Evolutionary conservation across 2,329 filamentous ascomycete species (phyloP).

Genomic region (Exophiala bonariae): DNA sequence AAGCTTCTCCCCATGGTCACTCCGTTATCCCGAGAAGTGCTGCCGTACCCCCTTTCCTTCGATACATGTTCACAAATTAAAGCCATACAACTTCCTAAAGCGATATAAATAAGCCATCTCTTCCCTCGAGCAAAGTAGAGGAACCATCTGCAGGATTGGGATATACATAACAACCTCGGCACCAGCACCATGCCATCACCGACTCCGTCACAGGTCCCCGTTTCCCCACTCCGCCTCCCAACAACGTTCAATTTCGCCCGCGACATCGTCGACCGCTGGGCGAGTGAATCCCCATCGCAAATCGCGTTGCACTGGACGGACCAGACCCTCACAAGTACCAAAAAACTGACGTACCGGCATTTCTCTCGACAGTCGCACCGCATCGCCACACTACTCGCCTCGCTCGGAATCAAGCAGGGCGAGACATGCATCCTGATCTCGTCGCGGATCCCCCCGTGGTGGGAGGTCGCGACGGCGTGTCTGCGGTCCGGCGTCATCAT

Average conservation of each 20-base stretch:
- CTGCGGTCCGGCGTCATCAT: slow-evolving; percentile 39
- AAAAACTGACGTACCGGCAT: slow-evolving; percentile 36
- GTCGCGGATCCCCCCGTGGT: slow-evolving; percentile 40
- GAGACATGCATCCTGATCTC: slow-evolving; percentile 39
- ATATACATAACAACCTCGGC: no score
- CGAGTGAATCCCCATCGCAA: slow-evolving; percentile 28
- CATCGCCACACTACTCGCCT: slow-evolving; percentile 35
- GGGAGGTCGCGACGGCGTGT: slow-evolving; percentile 41
- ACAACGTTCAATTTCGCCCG: slow-evolving; percentile 42
- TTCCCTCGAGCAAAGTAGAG: no score
- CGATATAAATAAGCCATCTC: no score
- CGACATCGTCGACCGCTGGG: slow-evolving; percentile 44
- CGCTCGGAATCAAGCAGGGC: slow-evolving; percentile 34
- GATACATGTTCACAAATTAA: no score
- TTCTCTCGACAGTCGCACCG: slow-evolving; percentile 39
- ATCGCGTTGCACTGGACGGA: slow-evolving; percentile 42
- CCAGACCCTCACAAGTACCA: slow-evolving; percentile 31
- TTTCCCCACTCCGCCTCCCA: slow-evolving; percentile 17
- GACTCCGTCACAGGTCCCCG: slow-evolving; percentile 11
- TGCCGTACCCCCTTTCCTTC: no score
- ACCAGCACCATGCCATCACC: slow-evolving; percentile 2
- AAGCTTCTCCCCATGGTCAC: no score
- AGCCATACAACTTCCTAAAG: no score
- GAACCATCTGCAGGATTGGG: no score
- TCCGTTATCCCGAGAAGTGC: no score